Conservation (phyloP, 129 eudicot species). For the Flaveria linearis region DNA sequence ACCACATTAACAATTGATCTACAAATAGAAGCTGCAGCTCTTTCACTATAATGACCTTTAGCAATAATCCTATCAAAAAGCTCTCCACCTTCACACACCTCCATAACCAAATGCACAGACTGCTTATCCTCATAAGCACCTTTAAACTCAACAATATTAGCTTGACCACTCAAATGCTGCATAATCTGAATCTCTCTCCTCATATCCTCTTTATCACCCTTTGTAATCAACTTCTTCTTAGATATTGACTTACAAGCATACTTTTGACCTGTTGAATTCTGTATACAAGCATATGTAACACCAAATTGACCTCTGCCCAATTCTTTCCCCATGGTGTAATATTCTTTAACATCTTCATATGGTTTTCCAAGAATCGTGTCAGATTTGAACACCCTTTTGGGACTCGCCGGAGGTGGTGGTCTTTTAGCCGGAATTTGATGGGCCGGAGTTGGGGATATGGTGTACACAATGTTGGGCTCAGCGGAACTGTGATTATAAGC, state of each 20-base stretch:
- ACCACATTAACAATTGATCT: conserved; percentile 88
- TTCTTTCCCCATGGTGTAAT: conserved; percentile 70
- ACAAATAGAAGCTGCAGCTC: conserved; percentile 80
- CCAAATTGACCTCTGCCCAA: conserved; percentile 94
- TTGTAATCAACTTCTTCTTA: conserved; percentile 77
- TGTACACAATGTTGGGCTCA: conserved; percentile 47
- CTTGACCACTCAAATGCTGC: conserved; percentile 96
- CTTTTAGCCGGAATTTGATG: conserved; percentile 38
- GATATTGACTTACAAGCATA: conserved; percentile 91
- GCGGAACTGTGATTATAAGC: conserved; percentile 32
- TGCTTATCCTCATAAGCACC: conserved; percentile 86
- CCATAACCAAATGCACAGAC: conserved; percentile 89
- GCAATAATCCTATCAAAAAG: conserved; percentile 85
- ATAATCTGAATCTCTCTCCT: conserved; percentile 82
- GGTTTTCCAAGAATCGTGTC: conserved; percentile 80
- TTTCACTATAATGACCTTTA: conserved; percentile 88
- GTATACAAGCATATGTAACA: conserved; percentile 72
- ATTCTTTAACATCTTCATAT: conserved; percentile 60
- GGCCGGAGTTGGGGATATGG: conserved; percentile 57
- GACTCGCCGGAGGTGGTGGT: conserved; percentile 45
- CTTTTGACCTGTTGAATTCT: conserved; percentile 42
- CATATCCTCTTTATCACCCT: conserved; percentile 86
- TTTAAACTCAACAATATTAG: conserved; percentile 79
- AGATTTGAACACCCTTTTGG: conserved; percentile 42
- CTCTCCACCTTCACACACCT: conserved; percentile 94